phyloP scores from a whole-genome alignment of 106 monocot species.

The Dactylorhiza incarnata region DNA sequence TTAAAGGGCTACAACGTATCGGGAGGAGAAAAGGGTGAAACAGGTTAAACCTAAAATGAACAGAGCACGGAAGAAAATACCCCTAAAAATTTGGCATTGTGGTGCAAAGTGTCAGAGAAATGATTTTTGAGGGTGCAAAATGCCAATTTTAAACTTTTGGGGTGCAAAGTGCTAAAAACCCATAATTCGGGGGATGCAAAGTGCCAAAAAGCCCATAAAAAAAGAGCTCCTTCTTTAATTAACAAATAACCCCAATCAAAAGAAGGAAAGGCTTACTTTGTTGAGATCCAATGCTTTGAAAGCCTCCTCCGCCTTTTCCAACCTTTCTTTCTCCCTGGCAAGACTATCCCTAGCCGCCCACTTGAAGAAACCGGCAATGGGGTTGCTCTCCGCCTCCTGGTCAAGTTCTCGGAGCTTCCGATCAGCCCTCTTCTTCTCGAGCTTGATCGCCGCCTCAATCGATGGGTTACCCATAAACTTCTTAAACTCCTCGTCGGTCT shows the following conservation, averaged over 20 bases:
- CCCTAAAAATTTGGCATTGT: too few species aligned
- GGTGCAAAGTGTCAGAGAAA: too few species aligned
- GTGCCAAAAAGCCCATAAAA: too few species aligned
- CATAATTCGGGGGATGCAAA: too few species aligned
- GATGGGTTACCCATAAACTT: constrained; percentile 90
- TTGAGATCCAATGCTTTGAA: constrained; percentile 90
- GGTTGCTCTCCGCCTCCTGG: constrained; percentile 33
- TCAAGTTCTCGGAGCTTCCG: constrained; percentile 60
- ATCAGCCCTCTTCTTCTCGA: constrained; percentile 85
- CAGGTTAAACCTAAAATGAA: too few species aligned
- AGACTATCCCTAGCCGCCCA: constrained; percentile 29
- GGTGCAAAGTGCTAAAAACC: too few species aligned
- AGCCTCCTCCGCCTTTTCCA: constrained; percentile 68
- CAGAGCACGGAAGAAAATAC: too few species aligned
- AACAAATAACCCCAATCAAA: background rate
- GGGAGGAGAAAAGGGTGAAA: too few species aligned
- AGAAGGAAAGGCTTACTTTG: constrained; percentile 34
- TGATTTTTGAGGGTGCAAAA: too few species aligned
- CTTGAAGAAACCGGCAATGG: constrained; percentile 34
- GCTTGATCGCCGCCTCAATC: constrained; percentile 82
- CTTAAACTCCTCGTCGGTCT: constrained; percentile 83
- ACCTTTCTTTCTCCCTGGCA: constrained; percentile 61
- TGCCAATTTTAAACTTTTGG: too few species aligned
- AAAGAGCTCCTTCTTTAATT: background rate
- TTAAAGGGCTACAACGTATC: too few species aligned